Evolutionary conservation across 495 filamentous ascomycete genomes (phyloP), one percentile per base, ranked within the genome.

Genomic region (Cercophora samala): DNA sequence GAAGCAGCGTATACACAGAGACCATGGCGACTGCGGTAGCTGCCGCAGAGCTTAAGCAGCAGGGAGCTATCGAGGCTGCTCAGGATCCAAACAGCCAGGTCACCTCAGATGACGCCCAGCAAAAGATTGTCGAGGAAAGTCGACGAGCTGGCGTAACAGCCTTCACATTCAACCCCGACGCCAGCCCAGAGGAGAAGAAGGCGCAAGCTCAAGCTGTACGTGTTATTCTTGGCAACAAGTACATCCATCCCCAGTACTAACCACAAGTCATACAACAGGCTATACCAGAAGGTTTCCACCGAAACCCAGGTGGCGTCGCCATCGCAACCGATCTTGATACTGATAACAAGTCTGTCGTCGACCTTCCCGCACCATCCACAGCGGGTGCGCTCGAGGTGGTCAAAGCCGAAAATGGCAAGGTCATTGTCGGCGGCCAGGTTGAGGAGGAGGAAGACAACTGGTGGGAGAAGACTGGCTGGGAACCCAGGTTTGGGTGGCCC

Each of bases 121-220:
- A 85, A 66, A 84, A 85, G 68, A 79, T 96, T 56, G 84, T 94
- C 26, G 82, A 89, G 5, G 90, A 97, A 75, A 89, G 89, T 69
- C 86, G 83, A 72, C 88, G 89, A 70, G 89, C 88, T 18, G 95
- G 95, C 22, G 84, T 87, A 3, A 81, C 87, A 9, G 94, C 92
- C 62, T 93, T 89, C 75, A 87, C 90, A 71, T 98, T 97, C 79
- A 84, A 98, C 74, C 92, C 95, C 2, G 74, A 97, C 81, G 93
- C 93, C 25, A 88, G 85, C 21, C 85, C 91, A 0, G 91, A 92
- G 76, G 85, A 93, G 73, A 98, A 98, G 81, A 88, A 85, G 59
- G 90, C 90, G 24, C 89, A 90, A 67, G 89, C 89, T 4, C 83
- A 84, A 84, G 85, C 89, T 69, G 95, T 97, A 86, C 64, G 90